Evolutionary conservation across 345 rosid genomes (phyloP), one percentile per base, ranked within the genome.

Genomic region (Trapa incisa): DNA sequence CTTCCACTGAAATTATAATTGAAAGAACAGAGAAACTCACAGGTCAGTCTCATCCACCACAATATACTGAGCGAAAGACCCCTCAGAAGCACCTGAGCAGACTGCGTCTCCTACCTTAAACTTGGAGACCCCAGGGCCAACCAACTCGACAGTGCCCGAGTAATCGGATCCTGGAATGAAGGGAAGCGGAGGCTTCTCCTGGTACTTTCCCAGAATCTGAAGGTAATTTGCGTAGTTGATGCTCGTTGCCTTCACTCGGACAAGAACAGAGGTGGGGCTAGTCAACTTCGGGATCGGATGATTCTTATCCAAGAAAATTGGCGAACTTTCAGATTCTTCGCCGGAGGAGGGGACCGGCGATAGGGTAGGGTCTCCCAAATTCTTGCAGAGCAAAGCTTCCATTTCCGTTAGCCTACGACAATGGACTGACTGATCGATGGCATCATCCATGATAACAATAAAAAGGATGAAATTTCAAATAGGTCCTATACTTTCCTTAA

Each of bases 131-230:
- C 73, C 47, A 16, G 93, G 60, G 10, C 92, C 99, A 6, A 87
- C 78, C 0, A 85, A 82, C 43, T 85, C 86, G 54, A 91, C 86
- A 53, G 78, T 57, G 13, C 99, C 99, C 10, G 96, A 83, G 75
- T 85, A 91, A 78, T 94, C 99, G 64, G 96, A 91, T 45, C 99
- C 97, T 1, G 96, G 97, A 41, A 91, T 78, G 83, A 91, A 94
- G 56, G 99, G 97, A 10, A 94, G 78, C 0, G 86, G 78, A 47
- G 82, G 84, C 76, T 87, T 91, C 80, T 94, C 96, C 70, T 91
- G 97, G 77, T 89, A 91, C 63, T 89, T 87, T 37, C 99, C 97
- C 61, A 83, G 73, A 16, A 94, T 81, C 80, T 94, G 97, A 71
- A 94, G 85, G 82, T 89, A 94, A 75, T 94, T 91, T 50, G 96